Conservation (phyloP, 2,329 filamentous ascomycete genomes). For the Coleophoma crateriformis region DNA sequence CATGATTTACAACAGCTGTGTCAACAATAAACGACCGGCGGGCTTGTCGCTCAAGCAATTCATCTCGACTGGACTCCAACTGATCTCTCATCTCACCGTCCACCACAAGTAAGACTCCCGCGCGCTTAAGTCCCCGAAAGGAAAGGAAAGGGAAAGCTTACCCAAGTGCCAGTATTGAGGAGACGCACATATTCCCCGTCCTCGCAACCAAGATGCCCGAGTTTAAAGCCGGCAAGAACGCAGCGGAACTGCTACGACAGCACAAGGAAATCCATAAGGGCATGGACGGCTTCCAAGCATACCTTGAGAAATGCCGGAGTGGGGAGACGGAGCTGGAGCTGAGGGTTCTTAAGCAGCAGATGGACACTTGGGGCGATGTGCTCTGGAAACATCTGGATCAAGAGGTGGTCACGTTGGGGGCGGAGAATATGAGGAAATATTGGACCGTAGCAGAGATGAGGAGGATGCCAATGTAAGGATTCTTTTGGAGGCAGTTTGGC, state of each 20-base stretch:
- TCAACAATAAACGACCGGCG: slow-evolving; percentile 49
- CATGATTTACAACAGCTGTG: slow-evolving; percentile 61
- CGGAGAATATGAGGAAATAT: slow-evolving; percentile 82
- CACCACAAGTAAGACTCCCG: slow-evolving; percentile 44
- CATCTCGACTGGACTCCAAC: slow-evolving; percentile 60
- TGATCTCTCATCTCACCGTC: slow-evolving; percentile 62
- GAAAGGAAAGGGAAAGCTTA: too few species aligned
- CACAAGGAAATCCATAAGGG: slow-evolving; percentile 76
- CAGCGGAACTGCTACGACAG: slow-evolving; percentile 65
- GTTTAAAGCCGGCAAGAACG: slow-evolving; percentile 47
- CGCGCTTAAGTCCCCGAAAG: too few species aligned
- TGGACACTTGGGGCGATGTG: slow-evolving; percentile 75
- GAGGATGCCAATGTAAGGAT: slow-evolving; percentile 58
- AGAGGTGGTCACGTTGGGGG: slow-evolving; percentile 72
- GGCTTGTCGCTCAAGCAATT: slow-evolving; percentile 65
- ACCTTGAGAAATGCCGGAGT: slow-evolving; percentile 54
- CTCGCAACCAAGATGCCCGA: slow-evolving; percentile 75
- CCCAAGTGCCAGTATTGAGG: slow-evolving; percentile 62
- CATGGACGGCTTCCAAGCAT: slow-evolving; percentile 61
- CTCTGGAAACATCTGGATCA: slow-evolving; percentile 80
- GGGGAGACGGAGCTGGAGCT: slow-evolving; percentile 58
- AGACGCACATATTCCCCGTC: slow-evolving; percentile 72
- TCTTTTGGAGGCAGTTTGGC: not conserved
- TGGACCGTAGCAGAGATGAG: slow-evolving; percentile 74
- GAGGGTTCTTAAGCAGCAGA: slow-evolving; percentile 57